Evolutionary conservation across 1,139 yeast species (phyloP).

Genomic region (Geotrichum siamense): DNA sequence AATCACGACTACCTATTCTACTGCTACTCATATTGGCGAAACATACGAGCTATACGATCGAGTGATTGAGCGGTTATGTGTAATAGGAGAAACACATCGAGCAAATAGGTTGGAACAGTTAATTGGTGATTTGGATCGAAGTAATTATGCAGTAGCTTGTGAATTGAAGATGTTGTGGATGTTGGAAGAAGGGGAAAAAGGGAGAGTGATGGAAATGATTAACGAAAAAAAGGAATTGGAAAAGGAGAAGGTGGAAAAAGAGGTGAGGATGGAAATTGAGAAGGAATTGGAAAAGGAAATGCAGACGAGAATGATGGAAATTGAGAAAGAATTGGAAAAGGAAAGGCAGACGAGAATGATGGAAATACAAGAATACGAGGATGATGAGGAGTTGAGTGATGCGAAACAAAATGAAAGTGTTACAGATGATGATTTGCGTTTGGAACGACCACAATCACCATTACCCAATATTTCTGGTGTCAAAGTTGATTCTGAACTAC

Average conservation of each 20-base stretch:
- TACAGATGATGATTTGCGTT: background rate
- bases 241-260: background rate
- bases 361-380: background rate
- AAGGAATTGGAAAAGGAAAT: background rate
- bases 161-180: background rate
- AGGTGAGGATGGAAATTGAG: background rate
- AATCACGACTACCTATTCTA: background rate
- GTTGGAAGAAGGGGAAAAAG: background rate
- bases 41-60: slow-evolving; percentile 7
- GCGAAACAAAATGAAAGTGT: background rate
- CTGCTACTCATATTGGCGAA: slow-evolving; percentile 12
- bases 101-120: background rate
- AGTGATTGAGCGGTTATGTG: slow-evolving; percentile 8
- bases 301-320: background rate
- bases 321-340: background rate
- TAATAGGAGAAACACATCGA: slow-evolving; percentile 9
- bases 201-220: background rate
- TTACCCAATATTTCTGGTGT: slow-evolving; percentile 9
- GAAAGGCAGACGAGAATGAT: background rate
- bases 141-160: background rate
- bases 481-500: slow-evolving; percentile 7
- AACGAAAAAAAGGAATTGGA: background rate
- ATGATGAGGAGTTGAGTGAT: background rate
- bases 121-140: background rate
- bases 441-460: background rate